Base-by-base conservation (phyloP, 305 asterid genomes). In the Solanum hybrid region DNA sequence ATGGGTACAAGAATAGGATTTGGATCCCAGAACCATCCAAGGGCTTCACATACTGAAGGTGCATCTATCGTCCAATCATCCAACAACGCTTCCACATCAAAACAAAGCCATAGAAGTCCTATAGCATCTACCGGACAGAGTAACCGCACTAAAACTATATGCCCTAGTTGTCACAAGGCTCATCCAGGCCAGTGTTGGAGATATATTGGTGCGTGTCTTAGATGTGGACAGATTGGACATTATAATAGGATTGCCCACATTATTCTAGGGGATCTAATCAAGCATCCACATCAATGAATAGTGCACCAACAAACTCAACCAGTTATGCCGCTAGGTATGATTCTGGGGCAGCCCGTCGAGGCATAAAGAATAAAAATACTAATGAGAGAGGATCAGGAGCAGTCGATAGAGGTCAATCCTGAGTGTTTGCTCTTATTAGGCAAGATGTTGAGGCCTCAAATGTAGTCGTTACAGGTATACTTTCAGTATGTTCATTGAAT, bases 281-380 rank as follows among this genome's bases (percentile, higher is more conserved):
- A 3, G 7, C 26, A 5, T 20, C 83, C 34, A 33, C 31, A 11
- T 26, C 20, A 0, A n/a, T 0, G 1, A 2, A 57, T 57, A 57
- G 24, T 57, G 70, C 10, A 57, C 9, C 1, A 0, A 57, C 1
- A 57, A 17, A 6, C 4, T 36, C 10, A 1, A 0, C 3, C 2
- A 0, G 1, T 5, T 6, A 13, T 27, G 0, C 75, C 0, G 1
- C 2, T 68, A n/a, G 13, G 14, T 10, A 68, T 29, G 37, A 29
- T 29, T 33, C 1, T 75, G 37, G 12, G 65, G 72, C 4, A 61
- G 10, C 72, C 11, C 1, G 26, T 61, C 6, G 61, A 20, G 72
- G 24, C 11, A 20, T 3, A 7, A 3, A 61, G 70, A 3, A 20
- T 1, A 61, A 20, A 7, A 20, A 61, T 61, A 7, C 24, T 61